Evolutionary conservation across 2,329 filamentous ascomycete species (phyloP).

Genomic region (Plectosphaerella sp.): DNA sequence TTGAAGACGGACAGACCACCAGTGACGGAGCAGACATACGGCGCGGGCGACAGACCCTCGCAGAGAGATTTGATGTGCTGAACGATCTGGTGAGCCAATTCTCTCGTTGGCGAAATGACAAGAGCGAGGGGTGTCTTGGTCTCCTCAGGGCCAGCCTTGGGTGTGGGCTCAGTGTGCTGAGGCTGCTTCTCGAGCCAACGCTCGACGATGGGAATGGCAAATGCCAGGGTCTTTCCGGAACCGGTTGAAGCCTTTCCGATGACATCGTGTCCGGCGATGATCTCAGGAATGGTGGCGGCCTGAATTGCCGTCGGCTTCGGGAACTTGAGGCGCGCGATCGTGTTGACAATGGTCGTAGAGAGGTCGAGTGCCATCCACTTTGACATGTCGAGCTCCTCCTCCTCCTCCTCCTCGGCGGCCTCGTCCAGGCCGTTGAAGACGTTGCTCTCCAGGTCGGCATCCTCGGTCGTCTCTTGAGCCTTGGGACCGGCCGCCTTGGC

Average conservation of each 20-base stretch:
- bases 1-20: constrained; percentile 93
- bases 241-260: constrained; percentile 95
- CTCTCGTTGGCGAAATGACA: constrained; percentile 85
- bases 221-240: constrained; percentile 94
- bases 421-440: constrained; percentile 54
- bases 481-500: constrained; percentile 15
- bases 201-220: constrained; percentile 90
- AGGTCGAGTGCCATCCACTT: constrained; percentile 74
- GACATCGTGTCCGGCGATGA: constrained; percentile 80
- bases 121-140: constrained; percentile 62
- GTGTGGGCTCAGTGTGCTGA: neutral
- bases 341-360: constrained; percentile 65
- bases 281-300: constrained; percentile 70
- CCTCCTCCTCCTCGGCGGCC: constrained; percentile 51
- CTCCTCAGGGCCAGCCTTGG: constrained; percentile 19
- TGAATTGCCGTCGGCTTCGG: constrained; percentile 80
- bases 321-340: constrained; percentile 78
- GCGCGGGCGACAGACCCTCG: constrained; percentile 51
- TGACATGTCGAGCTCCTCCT: constrained; percentile 66
- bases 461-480: constrained; percentile 27
- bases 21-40: constrained; percentile 82
- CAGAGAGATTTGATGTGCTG: constrained; percentile 78
- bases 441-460: constrained; percentile 38
- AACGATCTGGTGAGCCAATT: constrained; percentile 87
- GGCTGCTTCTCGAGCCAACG: constrained; percentile 59